Evolutionary conservation across 1,139 yeast species (phyloP).

Genomic region (Suhomyces guaymorum): DNA sequence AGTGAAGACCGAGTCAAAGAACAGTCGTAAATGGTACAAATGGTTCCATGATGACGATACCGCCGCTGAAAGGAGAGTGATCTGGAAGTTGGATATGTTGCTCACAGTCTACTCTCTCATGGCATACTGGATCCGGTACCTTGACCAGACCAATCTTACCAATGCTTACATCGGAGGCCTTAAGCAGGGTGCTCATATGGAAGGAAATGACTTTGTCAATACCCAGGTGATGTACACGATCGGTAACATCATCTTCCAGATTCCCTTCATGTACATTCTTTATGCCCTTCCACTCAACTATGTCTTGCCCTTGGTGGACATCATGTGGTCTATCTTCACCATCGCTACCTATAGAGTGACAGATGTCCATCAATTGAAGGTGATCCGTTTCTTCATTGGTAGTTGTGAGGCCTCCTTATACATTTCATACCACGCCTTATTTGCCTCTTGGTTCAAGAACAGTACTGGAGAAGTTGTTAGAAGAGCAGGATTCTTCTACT

Average conservation of each 20-base stretch:
- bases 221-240: slow-evolving; percentile 58
- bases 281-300: slow-evolving; percentile 37
- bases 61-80: slow-evolving; percentile 52
- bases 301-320: slow-evolving; percentile 55
- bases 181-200: slow-evolving; percentile 56
- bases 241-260: slow-evolving; percentile 59
- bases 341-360: slow-evolving; percentile 51
- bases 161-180: slow-evolving; percentile 69
- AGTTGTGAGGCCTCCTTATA: slow-evolving; percentile 60
- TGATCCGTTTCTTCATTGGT: slow-evolving; percentile 59
- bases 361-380: slow-evolving; percentile 51
- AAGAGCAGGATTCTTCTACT: slow-evolving; percentile 58
- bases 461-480: slow-evolving; percentile 54
- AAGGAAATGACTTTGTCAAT: slow-evolving; percentile 63
- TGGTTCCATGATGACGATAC: slow-evolving; percentile 63
- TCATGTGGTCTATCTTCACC: slow-evolving; percentile 67
- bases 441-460: slow-evolving; percentile 58
- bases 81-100: slow-evolving; percentile 61
- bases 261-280: slow-evolving; percentile 40
- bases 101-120: slow-evolving; percentile 59
- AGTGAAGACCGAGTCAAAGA: slow-evolving; percentile 33
- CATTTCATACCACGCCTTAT: slow-evolving; percentile 56
- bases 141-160: slow-evolving; percentile 59
- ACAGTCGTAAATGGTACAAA: slow-evolving; percentile 52
- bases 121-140: slow-evolving; percentile 68